Evolutionary conservation across 2,329 filamentous ascomycete genomes (phyloP).

Genomic region (Ophiostoma quercus): DNA sequence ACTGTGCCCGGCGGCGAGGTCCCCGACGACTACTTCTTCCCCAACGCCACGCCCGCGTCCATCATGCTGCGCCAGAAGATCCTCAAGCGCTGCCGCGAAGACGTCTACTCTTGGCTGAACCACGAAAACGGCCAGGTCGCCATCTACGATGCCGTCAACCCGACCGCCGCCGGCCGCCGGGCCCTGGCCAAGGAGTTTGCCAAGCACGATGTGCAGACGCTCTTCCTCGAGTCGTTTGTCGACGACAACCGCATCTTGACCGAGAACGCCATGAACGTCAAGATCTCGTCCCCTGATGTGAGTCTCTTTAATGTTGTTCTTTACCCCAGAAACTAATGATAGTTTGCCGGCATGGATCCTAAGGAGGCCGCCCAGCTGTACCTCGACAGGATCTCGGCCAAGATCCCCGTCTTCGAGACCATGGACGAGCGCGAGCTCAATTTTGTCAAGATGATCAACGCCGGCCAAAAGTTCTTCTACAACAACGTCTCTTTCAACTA

Average conservation of each 20-base stretch:
- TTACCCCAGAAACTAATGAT: background rate
- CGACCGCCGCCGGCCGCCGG: conserved; percentile 72
- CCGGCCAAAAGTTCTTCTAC: conserved; percentile 84
- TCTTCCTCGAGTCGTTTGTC: conserved; percentile 95
- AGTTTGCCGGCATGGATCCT: conserved; percentile 87
- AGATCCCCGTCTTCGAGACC: conserved; percentile 93
- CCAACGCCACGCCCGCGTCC: conserved; percentile 85
- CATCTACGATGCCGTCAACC: conserved; percentile 97
- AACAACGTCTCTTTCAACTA: conserved; percentile 98
- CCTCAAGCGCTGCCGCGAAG: conserved; percentile 91
- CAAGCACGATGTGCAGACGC: conserved; percentile 94
- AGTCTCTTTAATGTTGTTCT: conserved; percentile 31
- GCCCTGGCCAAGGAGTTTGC: conserved; percentile 91
- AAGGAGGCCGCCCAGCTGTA: conserved; percentile 92
- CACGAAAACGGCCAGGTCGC: conserved; percentile 97
- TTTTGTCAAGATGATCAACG: conserved; percentile 99
- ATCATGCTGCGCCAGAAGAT: conserved; percentile 97
- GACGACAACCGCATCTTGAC: conserved; percentile 89
- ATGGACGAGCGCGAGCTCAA: conserved; percentile 94
- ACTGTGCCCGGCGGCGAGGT: conserved; percentile 81
- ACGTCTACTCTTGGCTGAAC: conserved; percentile 94
- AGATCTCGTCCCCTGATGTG: conserved; percentile 94
- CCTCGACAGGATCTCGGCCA: conserved; percentile 78
- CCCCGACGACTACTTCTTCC: conserved; percentile 95
- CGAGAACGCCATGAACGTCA: conserved; percentile 94